These are phyloP conservation scores for Chondrus crispus DNA, from an alignment of 23 red algal genomes.

Conservation along the genomic window DNA sequence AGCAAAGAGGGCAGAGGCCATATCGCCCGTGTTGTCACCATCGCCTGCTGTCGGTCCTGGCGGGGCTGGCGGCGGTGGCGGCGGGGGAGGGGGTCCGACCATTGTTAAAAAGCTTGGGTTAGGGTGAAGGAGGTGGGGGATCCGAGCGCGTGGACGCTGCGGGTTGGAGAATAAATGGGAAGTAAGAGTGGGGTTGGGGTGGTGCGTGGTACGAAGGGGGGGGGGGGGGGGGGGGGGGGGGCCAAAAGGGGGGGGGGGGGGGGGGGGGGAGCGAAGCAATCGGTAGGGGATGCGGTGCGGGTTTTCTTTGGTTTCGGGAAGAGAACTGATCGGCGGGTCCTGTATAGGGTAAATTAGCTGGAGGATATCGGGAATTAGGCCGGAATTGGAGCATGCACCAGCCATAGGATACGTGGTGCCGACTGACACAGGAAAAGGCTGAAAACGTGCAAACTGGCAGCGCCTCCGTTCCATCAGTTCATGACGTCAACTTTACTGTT, in stretches of 20 bases:
- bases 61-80: constrained; percentile 82
- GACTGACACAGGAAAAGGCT: no score
- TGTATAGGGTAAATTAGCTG: no score
- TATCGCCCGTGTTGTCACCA: constrained; percentile 1
- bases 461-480: no score
- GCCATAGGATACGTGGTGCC: no score
- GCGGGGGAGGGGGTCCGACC: constrained; percentile 67
- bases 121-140: no score
- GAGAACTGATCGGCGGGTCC: no score
- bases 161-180: background rate
- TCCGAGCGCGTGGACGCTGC: no score
- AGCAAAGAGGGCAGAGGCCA: constrained; percentile 77
- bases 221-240: background rate
- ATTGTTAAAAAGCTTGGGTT: constrained; percentile 22
- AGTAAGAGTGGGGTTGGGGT: background rate
- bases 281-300: background rate
- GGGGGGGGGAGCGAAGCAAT: background rate
- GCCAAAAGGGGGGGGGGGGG: background rate
- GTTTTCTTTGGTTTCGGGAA: no score
- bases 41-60: constrained; percentile 54
- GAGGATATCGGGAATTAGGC: no score
- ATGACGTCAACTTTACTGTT: no score
- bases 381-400: no score
- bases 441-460: no score
- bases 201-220: background rate